Evolutionary conservation across 1,284 basidiomycete species (phyloP), one percentile per base, ranked within the genome.

Genomic region (Lentinus polychrous): DNA sequence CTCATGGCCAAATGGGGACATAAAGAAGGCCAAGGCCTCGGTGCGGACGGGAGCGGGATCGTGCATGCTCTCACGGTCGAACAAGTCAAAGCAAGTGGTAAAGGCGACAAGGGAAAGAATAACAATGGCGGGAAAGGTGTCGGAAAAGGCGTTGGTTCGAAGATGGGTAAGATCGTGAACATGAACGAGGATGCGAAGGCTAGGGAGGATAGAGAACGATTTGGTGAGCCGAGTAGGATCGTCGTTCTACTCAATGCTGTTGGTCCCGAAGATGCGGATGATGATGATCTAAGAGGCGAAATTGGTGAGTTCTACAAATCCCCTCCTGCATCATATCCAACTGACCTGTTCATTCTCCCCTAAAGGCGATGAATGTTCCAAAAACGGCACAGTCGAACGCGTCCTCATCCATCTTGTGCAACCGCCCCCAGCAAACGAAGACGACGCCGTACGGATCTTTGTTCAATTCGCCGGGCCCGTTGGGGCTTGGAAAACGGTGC

Each of bases 1-100:
- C 63, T 90, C 51, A 92, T 93, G 91, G 85, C 88, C 4, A 94
- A 92, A 68, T 95, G 89, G 88, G 94, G 94, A 0, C 92, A 96
- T 66, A 88, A 89, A 60, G 87, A 93, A 60, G 94, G 94, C 1
- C 84, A 93, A 66, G 94, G 91, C 10, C 76, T 96, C 1, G 94
- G 93, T 42, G 83, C 78, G 0, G 82, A 86, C 52, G 88, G 84
- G 2, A 77, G 78, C 10, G 94, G 94, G 4, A 94, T 96, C 48
- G 79, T 92, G 38, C 86, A 94, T 50, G 91, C 94, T 1, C 76
- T 97, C 31, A 76, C 81, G 0, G 84, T 94, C 22, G 88, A 94
- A 57, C 83, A 83, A 59, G 69, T 83, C 2, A 69, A 70, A 46
- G 64, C 64, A 51, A 61, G 57, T 52, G 49, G 60, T 55, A 61